Evolutionary conservation across 805 yeast genomes (phyloP).

Genomic region (Metschnikowia anglica): DNA sequence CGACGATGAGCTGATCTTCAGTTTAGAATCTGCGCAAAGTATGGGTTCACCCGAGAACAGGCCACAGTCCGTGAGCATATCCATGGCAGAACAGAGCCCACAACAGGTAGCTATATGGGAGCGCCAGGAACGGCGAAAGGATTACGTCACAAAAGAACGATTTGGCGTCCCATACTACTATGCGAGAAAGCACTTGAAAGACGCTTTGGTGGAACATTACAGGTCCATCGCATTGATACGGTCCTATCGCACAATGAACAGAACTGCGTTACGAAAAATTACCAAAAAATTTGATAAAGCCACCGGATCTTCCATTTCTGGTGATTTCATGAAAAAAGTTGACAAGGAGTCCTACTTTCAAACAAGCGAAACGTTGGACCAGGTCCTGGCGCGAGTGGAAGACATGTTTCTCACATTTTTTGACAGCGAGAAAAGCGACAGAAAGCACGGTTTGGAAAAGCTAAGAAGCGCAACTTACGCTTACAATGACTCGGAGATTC

Average conservation of each 20-base stretch:
- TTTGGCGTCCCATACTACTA: conserved; percentile 55
- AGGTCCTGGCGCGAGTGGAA: conserved; percentile 60
- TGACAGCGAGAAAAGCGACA: conserved; percentile 49
- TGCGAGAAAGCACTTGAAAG: conserved; percentile 67
- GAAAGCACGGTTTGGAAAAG: conserved; percentile 70
- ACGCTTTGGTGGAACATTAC: conserved; percentile 70
- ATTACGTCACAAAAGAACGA: conserved; percentile 43
- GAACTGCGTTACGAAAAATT: conserved; percentile 87
- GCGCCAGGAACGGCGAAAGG: conserved; percentile 39
- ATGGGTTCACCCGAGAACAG: conserved; percentile 1
- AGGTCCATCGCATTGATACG: conserved; percentile 67
- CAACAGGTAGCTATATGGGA: background rate
- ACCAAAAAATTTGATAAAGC: conserved; percentile 88
- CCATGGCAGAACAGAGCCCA: background rate
- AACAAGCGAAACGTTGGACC: conserved; percentile 65
- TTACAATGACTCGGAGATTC: conserved; percentile 29
- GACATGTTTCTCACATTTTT: conserved; percentile 63
- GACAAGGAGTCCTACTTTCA: conserved; percentile 54
- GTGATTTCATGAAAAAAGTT: conserved; percentile 55
- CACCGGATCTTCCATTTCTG: conserved; percentile 43
- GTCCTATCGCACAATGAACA: conserved; percentile 71
- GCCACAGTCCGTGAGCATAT: background rate
- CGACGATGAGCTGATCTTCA: conserved; percentile 13
- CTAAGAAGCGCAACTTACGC: conserved; percentile 48
- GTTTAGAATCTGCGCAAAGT: conserved; percentile 4